These are phyloP conservation scores for Orbilia quercus DNA, from an alignment of 2,329 filamentous ascomycete genomes.

Conservation along the genomic window DNA sequence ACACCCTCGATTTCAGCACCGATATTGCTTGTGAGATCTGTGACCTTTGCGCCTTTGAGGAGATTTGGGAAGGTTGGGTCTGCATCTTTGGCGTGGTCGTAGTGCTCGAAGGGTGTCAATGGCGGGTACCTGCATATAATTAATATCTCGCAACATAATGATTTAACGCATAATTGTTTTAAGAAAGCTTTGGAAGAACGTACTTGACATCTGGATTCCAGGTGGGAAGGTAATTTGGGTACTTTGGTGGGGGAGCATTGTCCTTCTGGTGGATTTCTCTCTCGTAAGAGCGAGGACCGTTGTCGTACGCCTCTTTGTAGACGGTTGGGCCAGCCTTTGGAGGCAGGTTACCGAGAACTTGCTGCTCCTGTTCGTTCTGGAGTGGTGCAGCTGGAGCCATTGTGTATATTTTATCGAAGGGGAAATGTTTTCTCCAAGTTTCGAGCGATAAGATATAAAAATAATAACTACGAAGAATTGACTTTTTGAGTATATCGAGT, in stretches of 20 bases:
- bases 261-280: conserved; percentile 44
- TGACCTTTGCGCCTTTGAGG: conserved; percentile 66
- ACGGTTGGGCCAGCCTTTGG: conserved; percentile 49
- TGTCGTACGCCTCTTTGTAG: conserved; percentile 53
- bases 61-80: conserved; percentile 77
- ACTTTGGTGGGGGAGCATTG: conserved; percentile 68
- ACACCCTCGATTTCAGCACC: conserved; percentile 78
- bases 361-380: conserved; percentile 41
- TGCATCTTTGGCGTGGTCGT: conserved; percentile 80
- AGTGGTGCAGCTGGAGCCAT: conserved; percentile 54
- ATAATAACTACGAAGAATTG: neutral
- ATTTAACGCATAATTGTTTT: too few relatives aligned
- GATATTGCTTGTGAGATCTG: conserved; percentile 77
- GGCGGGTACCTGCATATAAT: conserved; percentile 69
- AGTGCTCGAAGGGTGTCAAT: conserved; percentile 76
- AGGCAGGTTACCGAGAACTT: conserved; percentile 45
- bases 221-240: conserved; percentile 78
- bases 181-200: conserved; percentile 50
- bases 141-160: too few relatives aligned
- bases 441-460: neutral
- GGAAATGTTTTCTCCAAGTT: too few relatives aligned
- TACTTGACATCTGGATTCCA: conserved; percentile 73
- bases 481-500: neutral
- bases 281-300: conserved; percentile 44
- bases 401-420: neutral